phyloP scores from a whole-genome alignment of 2,329 filamentous ascomycete genomes.

The Sordariomycetes sp. region DNA sequence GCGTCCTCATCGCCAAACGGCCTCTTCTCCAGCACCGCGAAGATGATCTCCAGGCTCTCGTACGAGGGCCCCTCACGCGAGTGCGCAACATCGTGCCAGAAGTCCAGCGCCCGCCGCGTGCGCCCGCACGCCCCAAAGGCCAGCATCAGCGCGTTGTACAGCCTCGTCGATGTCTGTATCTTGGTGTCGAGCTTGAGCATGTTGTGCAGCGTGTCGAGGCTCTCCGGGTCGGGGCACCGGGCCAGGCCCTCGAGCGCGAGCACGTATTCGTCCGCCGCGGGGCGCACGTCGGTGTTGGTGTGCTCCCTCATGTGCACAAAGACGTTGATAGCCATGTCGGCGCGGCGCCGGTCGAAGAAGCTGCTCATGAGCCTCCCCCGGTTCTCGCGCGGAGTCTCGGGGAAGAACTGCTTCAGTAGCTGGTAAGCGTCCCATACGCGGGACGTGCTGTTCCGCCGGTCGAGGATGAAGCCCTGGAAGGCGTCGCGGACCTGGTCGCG shows the following conservation, averaged over 20 bases:
- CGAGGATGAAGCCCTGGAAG: slow-evolving; percentile 58
- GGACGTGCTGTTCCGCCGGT: slow-evolving; percentile 49
- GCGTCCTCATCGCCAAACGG: slow-evolving; percentile 48
- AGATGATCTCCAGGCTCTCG: slow-evolving; percentile 67
- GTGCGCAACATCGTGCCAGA: slow-evolving; percentile 76
- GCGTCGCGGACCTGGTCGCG: slow-evolving; percentile 54
- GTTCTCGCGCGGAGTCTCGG: slow-evolving; percentile 51
- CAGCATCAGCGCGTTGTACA: slow-evolving; percentile 80
- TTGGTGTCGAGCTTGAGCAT: slow-evolving; percentile 89
- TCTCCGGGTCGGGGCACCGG: slow-evolving; percentile 38
- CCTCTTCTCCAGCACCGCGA: slow-evolving; percentile 62
- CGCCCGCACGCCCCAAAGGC: slow-evolving; percentile 65
- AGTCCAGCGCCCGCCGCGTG: slow-evolving; percentile 57
- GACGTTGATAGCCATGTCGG: slow-evolving; percentile 77
- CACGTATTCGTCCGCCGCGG: slow-evolving; percentile 66
- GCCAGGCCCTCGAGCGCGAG: slow-evolving; percentile 68
- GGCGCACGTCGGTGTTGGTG: slow-evolving; percentile 49
- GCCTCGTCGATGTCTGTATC: slow-evolving; percentile 62
- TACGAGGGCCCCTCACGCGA: slow-evolving; percentile 81
- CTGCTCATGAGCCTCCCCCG: slow-evolving; percentile 67
- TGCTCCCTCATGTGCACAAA: slow-evolving; percentile 93
- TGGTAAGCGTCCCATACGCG: slow-evolving; percentile 56
- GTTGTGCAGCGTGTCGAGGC: slow-evolving; percentile 71
- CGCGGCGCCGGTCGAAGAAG: slow-evolving; percentile 67
- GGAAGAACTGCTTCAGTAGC: slow-evolving; percentile 54